phyloP scores from a whole-genome alignment of 2,329 filamentous ascomycete species.

The Mycogone perniciosa region DNA sequence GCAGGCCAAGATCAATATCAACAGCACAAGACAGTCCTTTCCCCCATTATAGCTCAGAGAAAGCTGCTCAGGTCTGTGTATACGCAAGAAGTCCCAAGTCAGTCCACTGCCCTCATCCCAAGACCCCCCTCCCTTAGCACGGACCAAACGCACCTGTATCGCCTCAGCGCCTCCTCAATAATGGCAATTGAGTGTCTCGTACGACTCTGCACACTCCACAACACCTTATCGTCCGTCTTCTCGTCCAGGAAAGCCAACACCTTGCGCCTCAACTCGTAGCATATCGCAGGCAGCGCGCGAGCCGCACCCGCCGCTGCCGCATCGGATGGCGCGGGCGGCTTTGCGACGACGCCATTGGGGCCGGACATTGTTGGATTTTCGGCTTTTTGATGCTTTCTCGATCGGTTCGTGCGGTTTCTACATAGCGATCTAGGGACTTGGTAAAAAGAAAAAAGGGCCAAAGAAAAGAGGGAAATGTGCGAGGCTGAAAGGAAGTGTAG shows the following conservation, averaged over 20 bases:
- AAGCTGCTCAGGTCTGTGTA: slow-evolving; percentile 62
- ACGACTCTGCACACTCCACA: slow-evolving; percentile 66
- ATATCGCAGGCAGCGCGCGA: not conserved
- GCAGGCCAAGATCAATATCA: slow-evolving; percentile 75
- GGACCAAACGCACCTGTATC: slow-evolving; percentile 58
- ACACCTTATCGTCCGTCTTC: slow-evolving; percentile 23
- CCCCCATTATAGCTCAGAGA: slow-evolving; percentile 95
- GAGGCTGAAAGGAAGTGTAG: too few relatives aligned
- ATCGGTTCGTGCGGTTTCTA: too few relatives aligned
- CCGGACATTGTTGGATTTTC: too few relatives aligned
- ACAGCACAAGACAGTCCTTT: slow-evolving; percentile 91
- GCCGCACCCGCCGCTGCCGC: too few relatives aligned
- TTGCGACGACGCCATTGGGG: too few relatives aligned
- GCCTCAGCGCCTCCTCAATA: slow-evolving; percentile 65
- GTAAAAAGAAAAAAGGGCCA: too few relatives aligned
- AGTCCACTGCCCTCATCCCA: not conserved
- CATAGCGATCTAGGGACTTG: too few relatives aligned
- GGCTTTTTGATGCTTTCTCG: too few relatives aligned
- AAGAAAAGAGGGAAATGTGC: too few relatives aligned
- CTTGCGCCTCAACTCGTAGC: slow-evolving; percentile 7
- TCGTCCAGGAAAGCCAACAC: slow-evolving; percentile 9
- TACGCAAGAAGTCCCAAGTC: not conserved
- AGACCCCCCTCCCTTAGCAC: not conserved
- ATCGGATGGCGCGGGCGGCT: too few relatives aligned
- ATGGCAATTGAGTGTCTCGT: slow-evolving; percentile 66